phyloP scores from a whole-genome alignment of 495 filamentous ascomycete species.

The Neurospora tetraspora region DNA sequence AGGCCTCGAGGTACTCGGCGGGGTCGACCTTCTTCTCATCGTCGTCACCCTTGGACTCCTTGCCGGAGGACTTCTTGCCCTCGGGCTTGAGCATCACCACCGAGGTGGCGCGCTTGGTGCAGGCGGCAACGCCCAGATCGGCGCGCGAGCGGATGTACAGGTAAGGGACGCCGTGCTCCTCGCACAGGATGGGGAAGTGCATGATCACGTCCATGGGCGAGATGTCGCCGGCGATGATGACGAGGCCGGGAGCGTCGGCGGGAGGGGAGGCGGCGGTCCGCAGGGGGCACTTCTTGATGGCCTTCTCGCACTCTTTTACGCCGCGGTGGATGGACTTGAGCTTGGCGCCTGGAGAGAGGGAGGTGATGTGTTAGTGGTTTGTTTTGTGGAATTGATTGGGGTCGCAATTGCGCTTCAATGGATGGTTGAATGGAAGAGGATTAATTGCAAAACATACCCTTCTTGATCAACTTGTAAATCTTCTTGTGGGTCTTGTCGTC shows the following conservation, averaged over 20 bases:
- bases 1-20: slow-evolving; percentile 64
- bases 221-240: slow-evolving; percentile 92
- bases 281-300: slow-evolving; percentile 77
- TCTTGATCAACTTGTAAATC: slow-evolving; percentile 85
- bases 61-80: slow-evolving; percentile 47
- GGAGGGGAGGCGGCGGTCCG: slow-evolving; percentile 39
- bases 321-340: slow-evolving; percentile 89
- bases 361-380: background rate
- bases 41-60: slow-evolving; percentile 27
- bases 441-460: slow-evolving; percentile 50
- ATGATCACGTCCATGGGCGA: slow-evolving; percentile 95
- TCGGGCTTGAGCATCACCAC: slow-evolving; percentile 71
- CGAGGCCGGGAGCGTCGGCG: slow-evolving; percentile 55
- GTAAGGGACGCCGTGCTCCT: slow-evolving; percentile 93
- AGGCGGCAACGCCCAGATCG: slow-evolving; percentile 82
- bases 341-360: slow-evolving; percentile 58
- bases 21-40: slow-evolving; percentile 38
- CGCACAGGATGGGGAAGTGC: slow-evolving; percentile 93
- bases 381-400: background rate
- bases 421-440: slow-evolving; percentile 2
- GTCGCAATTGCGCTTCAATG: background rate
- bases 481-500: slow-evolving; percentile 90
- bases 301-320: slow-evolving; percentile 97
- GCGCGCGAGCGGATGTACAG: slow-evolving; percentile 80
- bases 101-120: slow-evolving; percentile 90